A percentile compares a stretch with the other conserved stretches of the same genome.
Conservation (phyloP, 768 basidiomycete species). For the Pulveroboletus sp. region DNA sequence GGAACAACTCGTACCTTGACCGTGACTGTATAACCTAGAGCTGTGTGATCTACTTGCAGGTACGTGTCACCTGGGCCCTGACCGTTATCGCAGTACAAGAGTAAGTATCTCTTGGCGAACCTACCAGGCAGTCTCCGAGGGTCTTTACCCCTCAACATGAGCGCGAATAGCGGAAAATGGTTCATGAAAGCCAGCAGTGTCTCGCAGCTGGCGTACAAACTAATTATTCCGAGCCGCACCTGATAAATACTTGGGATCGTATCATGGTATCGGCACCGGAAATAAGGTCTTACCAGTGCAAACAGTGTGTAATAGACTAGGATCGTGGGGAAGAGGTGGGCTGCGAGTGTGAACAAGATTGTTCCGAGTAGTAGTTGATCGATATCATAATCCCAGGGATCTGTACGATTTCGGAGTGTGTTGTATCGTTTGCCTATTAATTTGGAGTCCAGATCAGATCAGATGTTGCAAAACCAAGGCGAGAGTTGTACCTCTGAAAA, state of each 20-base stretch:
- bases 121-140: slow-evolving; percentile 76
- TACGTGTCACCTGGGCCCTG: slow-evolving; percentile 25
- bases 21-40: slow-evolving; percentile 16
- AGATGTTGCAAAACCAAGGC: not conserved
- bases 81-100: not conserved
- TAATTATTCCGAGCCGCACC: slow-evolving; percentile 52
- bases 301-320: slow-evolving; percentile 84
- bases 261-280: not conserved
- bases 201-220: slow-evolving; percentile 58
- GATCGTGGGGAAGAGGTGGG: slow-evolving; percentile 82
- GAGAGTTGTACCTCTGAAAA: slow-evolving; percentile 70
- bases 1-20: slow-evolving; percentile 15
- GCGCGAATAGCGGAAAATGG: slow-evolving; percentile 85
- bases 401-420: slow-evolving; percentile 78
- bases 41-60: slow-evolving; percentile 24
- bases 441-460: not conserved
- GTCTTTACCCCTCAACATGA: slow-evolving; percentile 82
- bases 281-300: slow-evolving; percentile 42
- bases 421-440: slow-evolving; percentile 81
- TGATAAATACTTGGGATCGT: slow-evolving; percentile 21
- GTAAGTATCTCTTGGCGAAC: not conserved
- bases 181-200: slow-evolving; percentile 76
- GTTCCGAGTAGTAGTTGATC: slow-evolving; percentile 96
- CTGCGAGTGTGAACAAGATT: slow-evolving; percentile 75
- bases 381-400: slow-evolving; percentile 85